Evolutionary conservation across 352 stramenopile species (phyloP).

Genomic region (Pythium plurisporium): DNA sequence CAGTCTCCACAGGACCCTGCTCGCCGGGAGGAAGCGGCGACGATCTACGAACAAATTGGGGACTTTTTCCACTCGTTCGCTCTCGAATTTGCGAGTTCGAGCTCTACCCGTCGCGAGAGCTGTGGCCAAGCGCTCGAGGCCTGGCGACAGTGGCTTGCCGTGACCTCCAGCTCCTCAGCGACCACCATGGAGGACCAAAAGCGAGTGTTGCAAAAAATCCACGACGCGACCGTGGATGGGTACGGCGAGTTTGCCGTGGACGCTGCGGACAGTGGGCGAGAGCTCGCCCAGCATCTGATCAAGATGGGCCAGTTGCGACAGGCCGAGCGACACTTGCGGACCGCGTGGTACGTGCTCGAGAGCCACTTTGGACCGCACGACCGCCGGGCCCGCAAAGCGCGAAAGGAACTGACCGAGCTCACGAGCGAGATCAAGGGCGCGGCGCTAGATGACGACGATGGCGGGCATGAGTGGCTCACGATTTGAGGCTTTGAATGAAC

Average conservation of each 20-base stretch:
- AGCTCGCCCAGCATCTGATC: conserved; percentile 37
- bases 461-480: conserved; percentile 46
- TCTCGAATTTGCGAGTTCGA: conserved; percentile 40
- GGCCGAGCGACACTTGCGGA: conserved; percentile 33
- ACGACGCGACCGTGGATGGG: conserved; percentile 37
- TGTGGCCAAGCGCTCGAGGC: conserved; percentile 54
- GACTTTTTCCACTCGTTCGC: conserved; percentile 63
- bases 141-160: conserved; percentile 42
- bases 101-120: conserved; percentile 54
- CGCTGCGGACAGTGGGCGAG: conserved; percentile 34
- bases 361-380: conserved; percentile 52
- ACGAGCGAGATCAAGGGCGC: conserved; percentile 28
- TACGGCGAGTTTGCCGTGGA: conserved; percentile 68
- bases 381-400: conserved; percentile 34
- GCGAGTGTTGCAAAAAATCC: conserved; percentile 38
- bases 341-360: conserved; percentile 45
- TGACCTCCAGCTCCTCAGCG: conserved; percentile 1
- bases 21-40: conserved; percentile 8
- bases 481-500: too few species aligned
- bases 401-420: conserved; percentile 44
- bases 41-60: conserved; percentile 33
- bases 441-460: conserved; percentile 23
- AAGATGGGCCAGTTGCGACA: conserved; percentile 36
- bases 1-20: too few species aligned
- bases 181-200: conserved; percentile 34